Conservation (phyloP, 129 eudicot genomes). For the Pulicaria dysenterica region DNA sequence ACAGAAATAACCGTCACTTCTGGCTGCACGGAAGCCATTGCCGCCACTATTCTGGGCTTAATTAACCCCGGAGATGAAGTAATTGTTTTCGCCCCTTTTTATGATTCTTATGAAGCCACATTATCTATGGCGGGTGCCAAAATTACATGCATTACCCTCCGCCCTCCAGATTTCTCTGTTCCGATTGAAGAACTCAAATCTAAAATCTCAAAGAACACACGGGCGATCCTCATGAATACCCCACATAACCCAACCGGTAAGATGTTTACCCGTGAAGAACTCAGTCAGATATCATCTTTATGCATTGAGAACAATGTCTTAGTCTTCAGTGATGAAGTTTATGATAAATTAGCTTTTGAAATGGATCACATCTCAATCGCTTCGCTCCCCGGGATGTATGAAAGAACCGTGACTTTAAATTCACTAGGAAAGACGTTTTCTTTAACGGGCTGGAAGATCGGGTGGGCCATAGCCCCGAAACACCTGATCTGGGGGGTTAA, state of each 20-base stretch:
- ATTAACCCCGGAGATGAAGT: conserved; percentile 97
- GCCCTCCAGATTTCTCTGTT: conserved; percentile 79
- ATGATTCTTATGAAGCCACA: conserved; percentile 92
- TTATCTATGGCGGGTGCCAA: conserved; percentile 97
- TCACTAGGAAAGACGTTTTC: conserved; percentile 97
- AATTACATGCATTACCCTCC: conserved; percentile 64
- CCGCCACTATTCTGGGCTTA: conserved; percentile 89
- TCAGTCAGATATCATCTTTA: conserved; percentile 59
- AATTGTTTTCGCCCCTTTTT: conserved; percentile 88
- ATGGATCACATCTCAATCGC: conserved; percentile 94
- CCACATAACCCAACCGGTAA: conserved; percentile 99
- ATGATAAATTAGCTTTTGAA: conserved; percentile 87
- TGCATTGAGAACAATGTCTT: conserved; percentile 87
- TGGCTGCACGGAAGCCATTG: conserved; percentile 99
- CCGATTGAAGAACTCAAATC: conserved; percentile 81
- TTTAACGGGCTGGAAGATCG: conserved; percentile 95
- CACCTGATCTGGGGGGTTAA: conserved; percentile 91
- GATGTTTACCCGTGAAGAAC: conserved; percentile 84
- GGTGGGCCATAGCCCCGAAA: conserved; percentile 97
- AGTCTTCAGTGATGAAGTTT: conserved; percentile 91
- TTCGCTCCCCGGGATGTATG: conserved; percentile 97
- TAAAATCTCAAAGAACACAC: conserved; percentile 69
- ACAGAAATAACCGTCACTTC: conserved; percentile 94
- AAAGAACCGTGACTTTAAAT: conserved; percentile 81
- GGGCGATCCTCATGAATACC: conserved; percentile 85